Evolutionary conservation across 768 basidiomycete genomes (phyloP).

Genomic region (Dictyophora rubrovolvata): DNA sequence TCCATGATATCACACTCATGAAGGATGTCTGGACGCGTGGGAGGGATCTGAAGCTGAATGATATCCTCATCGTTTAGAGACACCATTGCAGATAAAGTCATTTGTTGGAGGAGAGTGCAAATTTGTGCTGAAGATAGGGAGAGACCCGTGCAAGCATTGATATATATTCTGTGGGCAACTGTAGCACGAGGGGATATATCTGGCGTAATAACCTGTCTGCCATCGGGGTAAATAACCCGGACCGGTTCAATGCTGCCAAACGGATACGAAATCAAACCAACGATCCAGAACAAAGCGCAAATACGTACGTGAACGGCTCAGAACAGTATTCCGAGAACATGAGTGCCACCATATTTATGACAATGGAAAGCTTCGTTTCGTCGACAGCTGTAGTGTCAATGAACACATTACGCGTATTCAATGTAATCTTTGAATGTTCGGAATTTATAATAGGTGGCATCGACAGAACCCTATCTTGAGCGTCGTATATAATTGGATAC

Average conservation of each 20-base stretch:
- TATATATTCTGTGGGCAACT: conserved; percentile 74
- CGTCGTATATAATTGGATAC: conserved; percentile 96
- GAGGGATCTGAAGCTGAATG: conserved; percentile 68
- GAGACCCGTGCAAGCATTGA: conserved; percentile 93
- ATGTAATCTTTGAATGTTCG: conserved; percentile 91
- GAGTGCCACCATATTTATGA: conserved; percentile 87
- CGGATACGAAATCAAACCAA: neutral
- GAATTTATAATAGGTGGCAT: conserved; percentile 99
- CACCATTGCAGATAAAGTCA: conserved; percentile 59
- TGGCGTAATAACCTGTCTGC: conserved; percentile 66
- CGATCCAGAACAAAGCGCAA: neutral
- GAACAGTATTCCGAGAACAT: conserved; percentile 98
- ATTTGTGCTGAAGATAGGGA: conserved; percentile 56
- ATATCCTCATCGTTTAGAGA: conserved; percentile 55
- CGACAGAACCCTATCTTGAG: conserved; percentile 75
- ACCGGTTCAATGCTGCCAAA: conserved; percentile 80
- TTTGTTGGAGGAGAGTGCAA: conserved; percentile 63
- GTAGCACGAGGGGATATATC: conserved; percentile 66
- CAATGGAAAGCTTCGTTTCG: conserved; percentile 91
- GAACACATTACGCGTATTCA: conserved; percentile 90
- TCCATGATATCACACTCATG: conserved; percentile 99
- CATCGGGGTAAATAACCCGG: conserved; percentile 71
- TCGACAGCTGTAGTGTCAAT: conserved; percentile 97
- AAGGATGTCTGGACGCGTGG: conserved; percentile 96
- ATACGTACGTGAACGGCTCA: conserved; percentile 79